Conservation (phyloP, 768 basidiomycete genomes). For the Lentinula boryana region DNA sequence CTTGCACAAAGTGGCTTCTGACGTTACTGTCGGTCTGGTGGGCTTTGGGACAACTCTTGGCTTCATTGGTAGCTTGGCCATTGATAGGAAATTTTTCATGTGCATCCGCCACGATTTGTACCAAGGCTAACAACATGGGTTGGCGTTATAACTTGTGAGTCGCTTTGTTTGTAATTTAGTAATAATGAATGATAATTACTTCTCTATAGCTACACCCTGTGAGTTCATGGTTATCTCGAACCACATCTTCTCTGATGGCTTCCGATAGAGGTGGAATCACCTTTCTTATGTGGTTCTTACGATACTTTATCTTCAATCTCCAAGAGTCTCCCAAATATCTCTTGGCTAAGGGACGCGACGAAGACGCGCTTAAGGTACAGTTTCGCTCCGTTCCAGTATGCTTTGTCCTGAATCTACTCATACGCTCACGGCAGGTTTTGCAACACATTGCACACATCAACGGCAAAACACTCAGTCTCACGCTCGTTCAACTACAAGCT, state of each 20-base stretch:
- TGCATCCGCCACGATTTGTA: constrained; percentile 32
- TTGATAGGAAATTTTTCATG: constrained; percentile 55
- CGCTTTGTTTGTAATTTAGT: background rate
- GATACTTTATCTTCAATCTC: constrained; percentile 51
- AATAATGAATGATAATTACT: background rate
- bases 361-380: constrained; percentile 42
- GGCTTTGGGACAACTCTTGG: constrained; percentile 21
- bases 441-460: constrained; percentile 43
- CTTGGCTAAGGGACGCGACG: constrained; percentile 48
- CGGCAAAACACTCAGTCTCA: constrained; percentile 38
- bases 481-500: constrained; percentile 34
- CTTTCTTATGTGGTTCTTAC: constrained; percentile 45
- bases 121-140: constrained; percentile 46
- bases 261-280: constrained; percentile 37
- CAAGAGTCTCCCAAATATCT: constrained; percentile 62
- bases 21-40: constrained; percentile 6
- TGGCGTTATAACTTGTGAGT: constrained; percentile 52
- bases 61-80: constrained; percentile 42
- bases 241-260: background rate
- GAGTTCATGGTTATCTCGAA: constrained; percentile 7
- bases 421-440: constrained; percentile 28
- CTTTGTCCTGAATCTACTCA: background rate
- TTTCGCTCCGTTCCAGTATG: background rate
- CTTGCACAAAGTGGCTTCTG: constrained; percentile 1
- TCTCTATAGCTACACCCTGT: constrained; percentile 31